Evolutionary conservation across 768 basidiomycete genomes (phyloP), one percentile per base, ranked within the genome.

Genomic region (Nidularia sp.): DNA sequence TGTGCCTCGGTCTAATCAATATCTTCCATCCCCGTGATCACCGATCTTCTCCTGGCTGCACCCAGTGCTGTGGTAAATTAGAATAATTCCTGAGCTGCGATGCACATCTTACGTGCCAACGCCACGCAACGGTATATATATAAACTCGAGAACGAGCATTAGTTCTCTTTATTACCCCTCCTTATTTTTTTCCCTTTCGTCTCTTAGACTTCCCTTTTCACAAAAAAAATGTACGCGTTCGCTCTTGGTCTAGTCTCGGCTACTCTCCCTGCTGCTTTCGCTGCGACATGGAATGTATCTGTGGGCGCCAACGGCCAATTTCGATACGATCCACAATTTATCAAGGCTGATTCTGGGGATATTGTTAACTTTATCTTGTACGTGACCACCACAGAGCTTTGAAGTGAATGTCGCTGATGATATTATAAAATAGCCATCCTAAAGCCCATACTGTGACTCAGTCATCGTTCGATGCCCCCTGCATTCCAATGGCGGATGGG

Each of bases 391-490:
- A 29, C 25, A 29, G 25, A 29, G 4, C 4, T 29, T 29, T 29
- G 25, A 29, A 29, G 25, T 29, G 25, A 29, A 29, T 29, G 4
- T 29, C 25, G 25, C 25, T 29, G 25, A 29, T 4, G 25, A 29
- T 29, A 29, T 29, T 29, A 29, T 29, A 29, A 29, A 18, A 18
- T 45, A 78, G 74, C 62, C 69, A 71, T 55, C 73, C 75, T 41
- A 78, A 78, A 57, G 75, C 76, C 53, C 79, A 81, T 50, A 73
- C 77, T 2, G 75, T 71, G 1, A 76, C 77, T 0, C 74, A 78
- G 53, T 72, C 74, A 56, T 65, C 77, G 55, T 64, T 84, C 62
- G 58, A 78, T 62, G 46, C 75, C 1, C 66, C 70, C 10, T 67
- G 66, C 54, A 51, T 60, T 34, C 53, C 62, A 63, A 64, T 66